Base-by-base conservation (phyloP, 495 filamentous ascomycete species). In the Podospora conica region DNA sequence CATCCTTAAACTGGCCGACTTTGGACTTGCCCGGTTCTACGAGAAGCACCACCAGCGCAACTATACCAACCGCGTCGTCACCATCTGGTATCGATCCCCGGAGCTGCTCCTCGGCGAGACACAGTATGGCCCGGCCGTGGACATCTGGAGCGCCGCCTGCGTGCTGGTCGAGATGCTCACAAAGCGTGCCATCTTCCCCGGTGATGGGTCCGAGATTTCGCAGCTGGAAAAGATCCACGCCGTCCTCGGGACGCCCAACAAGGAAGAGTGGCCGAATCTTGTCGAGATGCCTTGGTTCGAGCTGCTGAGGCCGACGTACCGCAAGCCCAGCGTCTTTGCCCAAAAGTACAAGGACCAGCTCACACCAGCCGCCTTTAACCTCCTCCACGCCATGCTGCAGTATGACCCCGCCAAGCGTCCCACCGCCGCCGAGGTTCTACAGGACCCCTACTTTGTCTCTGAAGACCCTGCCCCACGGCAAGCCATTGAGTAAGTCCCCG, bases 51-150 rank as follows among this genome's bases (percentile, higher is more conserved):
- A 89, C 60, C 90, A 94, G 71, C 85, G 95, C n/a, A 93, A 98
- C 75, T 99, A 98, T 70, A 99, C 95, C 11, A 99, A 99, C 72
- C 91, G 95, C 22, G 96, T 99, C 66, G 96, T 99, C 71, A 99
- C 95, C 15, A 91, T 94, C 64, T 99, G 95, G 95, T 99, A 99
- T 74, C 86, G 92, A 21, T 90, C 91, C 0, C 95, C 95, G 0
- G 96, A 99, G 76, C 86, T 99, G 12, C 84, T 99, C 2, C 83
- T 98, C 2, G 95, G 95, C 4, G 95, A 97, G 72, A 98, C 95
- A 5, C 87, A 90, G 67, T 99, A 99, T 73, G 93, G 93, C 11
- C 91, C 92, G 0, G 92, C 91, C 2, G 96, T 98, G 4, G 95
- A 99, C 71, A 92, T 99, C 64, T 99, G 95, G 95, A 95, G 91